Evolutionary conservation across 768 basidiomycete species (phyloP), one percentile per base, ranked within the genome.

Genomic region (Kockovaella imperatae): DNA sequence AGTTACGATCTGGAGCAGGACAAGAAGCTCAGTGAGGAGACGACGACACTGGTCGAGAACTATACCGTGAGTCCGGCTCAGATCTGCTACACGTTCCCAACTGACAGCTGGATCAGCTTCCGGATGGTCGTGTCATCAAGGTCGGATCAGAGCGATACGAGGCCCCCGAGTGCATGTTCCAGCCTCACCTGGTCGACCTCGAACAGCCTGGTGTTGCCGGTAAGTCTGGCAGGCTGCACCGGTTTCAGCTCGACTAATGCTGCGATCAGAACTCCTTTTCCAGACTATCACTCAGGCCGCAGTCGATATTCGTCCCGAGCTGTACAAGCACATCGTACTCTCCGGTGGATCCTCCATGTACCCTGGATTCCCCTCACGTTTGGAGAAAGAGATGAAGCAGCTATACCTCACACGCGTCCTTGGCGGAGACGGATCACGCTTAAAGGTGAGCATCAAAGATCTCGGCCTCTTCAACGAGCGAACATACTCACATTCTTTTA

Each of bases 351-450:
- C 89, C 2, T 90, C 87, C 72, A 97, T 97, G 93, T 97, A 97
- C 69, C 93, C 95, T 25, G 95, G 95, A 23, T 80, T 99, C 47
- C 95, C 95, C 10, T 88, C 86, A 68, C 82, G 95, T 38, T 77
- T 99, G 35, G 95, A 97, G 74, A 97, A 97, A 76, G 93, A 99
- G 76, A 89, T 97, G 86, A 97, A 97, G 73, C 95, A 97, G 72
- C 77, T 97, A n/a, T 89, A 96, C 71, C 78, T 99, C 52, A 86
- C 86, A 1, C 78, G 82, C n/a, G 87, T 97, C 15, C 77, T 97
- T 36, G 77, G 79, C 36, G 83, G 86, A 15, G 84, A 97, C 67
- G 83, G 87, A 0, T 73, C 82, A 14, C 77, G 95, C 30, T 69
- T 96, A 60, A 90, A 85, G 69, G 93, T 95, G 55, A 50, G 88